Evolutionary conservation across 1,284 basidiomycete genomes (phyloP).

Genomic region (Caloboletus inedulis): DNA sequence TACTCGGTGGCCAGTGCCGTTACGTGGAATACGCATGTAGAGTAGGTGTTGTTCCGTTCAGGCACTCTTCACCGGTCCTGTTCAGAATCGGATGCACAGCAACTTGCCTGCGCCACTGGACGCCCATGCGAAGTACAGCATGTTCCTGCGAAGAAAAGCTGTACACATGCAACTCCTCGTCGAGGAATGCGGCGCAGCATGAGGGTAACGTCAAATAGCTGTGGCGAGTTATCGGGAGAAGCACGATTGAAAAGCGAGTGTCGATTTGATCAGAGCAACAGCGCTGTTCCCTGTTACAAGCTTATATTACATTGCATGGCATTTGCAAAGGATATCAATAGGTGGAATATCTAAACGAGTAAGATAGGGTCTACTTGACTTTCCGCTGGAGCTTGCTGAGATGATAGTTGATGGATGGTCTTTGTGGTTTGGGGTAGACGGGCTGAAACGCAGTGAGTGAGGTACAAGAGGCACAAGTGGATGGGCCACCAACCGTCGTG

Average conservation of each 20-base stretch:
- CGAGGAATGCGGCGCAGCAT: constrained; percentile 4
- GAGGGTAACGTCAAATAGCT: neutral
- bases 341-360: constrained; percentile 20
- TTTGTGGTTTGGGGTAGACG: constrained; percentile 57
- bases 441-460: constrained; percentile 42
- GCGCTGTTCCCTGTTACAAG: constrained; percentile 7
- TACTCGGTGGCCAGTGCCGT: constrained; percentile 12
- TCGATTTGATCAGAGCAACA: too few relatives aligned
- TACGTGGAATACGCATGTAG: constrained; percentile 17
- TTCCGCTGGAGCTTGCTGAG: constrained; percentile 73
- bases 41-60: constrained; percentile 11
- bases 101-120: constrained; percentile 19
- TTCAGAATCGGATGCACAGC: constrained; percentile 16
- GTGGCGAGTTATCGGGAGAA: constrained; percentile 1
- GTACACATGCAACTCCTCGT: neutral
- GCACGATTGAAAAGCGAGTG: neutral
- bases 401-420: constrained; percentile 82
- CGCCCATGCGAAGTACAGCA: constrained; percentile 19
- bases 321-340: constrained; percentile 16
- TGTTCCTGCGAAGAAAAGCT: constrained; percentile 11
- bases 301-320: constrained; percentile 20
- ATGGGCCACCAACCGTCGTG: constrained; percentile 60
- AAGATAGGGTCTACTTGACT: constrained; percentile 50
- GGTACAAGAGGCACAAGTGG: neutral
- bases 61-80: constrained; percentile 8